Base-by-base conservation (phyloP, 23 red algal species). In the Cyanidium caldarium region DNA sequence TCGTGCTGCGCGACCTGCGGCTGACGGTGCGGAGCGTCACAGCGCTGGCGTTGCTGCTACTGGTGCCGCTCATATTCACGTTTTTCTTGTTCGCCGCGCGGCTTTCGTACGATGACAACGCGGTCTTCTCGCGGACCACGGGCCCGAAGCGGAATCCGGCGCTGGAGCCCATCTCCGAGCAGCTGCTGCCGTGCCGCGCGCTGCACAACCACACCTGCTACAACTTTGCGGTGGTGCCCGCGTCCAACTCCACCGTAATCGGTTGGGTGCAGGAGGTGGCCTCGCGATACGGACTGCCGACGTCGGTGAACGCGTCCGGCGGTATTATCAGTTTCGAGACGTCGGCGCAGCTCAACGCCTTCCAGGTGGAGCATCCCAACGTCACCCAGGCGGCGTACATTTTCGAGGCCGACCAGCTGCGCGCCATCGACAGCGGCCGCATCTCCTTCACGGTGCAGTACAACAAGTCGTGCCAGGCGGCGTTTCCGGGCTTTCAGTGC, bases 351-450 rank as follows among this genome's bases (percentile, higher is more conserved):
- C 56, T 94, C 40, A 94, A 94, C 42, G 39, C 29, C 5, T 82
- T 76, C 40, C 58, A 85, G 2, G 65, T 82, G 30, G 65, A 39
- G 16, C 76, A 86, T 39, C 77, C 82, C 0, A 94, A 94, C 66
- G 38, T 58, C 25, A 94, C 88, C 10, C 81, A 86, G 67, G 88
- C 88, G 21, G 88, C 88, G 31, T 94, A 85, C 70, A 77, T 94
- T 34, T 94, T 94, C 58, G 88, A 94, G 51, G 17, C 69, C 0
- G 76, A 80, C 15, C 69, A 83, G 37, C 78, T 94, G 34, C 36
- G 66, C 40, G 42, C 75, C 15, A 81, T 86, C 31, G 44, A 72
- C 21, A 45, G 34, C 5, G 80, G 78, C 2, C 80, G 70, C 56
- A 78, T 94, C 31, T 51, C 58, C 40, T 94, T 86, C 58, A 81